phyloP scores from a whole-genome alignment of 2,329 filamentous ascomycete genomes.

The Alternaria novae-zelandiae region DNA sequence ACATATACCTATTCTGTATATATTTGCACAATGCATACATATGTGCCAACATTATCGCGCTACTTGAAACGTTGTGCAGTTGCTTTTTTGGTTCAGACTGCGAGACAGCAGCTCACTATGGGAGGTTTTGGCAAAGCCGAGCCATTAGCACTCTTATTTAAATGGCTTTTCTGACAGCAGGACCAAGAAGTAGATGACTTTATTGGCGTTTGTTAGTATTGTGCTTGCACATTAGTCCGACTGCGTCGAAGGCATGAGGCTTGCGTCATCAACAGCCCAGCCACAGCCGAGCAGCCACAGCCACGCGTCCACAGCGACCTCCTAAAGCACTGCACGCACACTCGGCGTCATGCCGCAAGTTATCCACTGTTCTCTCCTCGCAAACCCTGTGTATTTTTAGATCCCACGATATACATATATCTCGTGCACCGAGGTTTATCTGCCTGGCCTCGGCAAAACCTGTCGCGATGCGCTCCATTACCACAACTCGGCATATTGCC shows the following conservation, averaged over 20 bases:
- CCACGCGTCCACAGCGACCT: constrained; percentile 10
- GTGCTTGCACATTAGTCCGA: neutral
- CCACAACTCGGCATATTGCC: constrained; percentile 2
- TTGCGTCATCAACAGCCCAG: constrained; percentile 11
- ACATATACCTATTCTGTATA: neutral
- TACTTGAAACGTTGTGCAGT: neutral
- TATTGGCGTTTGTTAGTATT: neutral
- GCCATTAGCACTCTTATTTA: neutral
- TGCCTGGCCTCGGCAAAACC: neutral
- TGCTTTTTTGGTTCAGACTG: neutral
- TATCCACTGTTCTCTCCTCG: neutral
- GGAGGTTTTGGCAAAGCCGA: neutral
- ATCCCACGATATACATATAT: constrained; percentile 1
- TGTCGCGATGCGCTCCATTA: constrained; percentile 7
- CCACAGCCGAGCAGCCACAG: constrained; percentile 13
- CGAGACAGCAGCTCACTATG: neutral
- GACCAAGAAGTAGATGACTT: neutral
- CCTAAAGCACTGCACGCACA: neutral
- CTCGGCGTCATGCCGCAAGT: neutral
- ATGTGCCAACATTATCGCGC: neutral
- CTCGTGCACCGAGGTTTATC: neutral
- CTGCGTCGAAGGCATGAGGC: constrained; percentile 1
- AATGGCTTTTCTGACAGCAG: neutral
- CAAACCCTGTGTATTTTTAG: constrained; percentile 10
- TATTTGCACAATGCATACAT: neutral